Conservation (phyloP, 1,284 basidiomycete species). For the Irpex lacteus region DNA sequence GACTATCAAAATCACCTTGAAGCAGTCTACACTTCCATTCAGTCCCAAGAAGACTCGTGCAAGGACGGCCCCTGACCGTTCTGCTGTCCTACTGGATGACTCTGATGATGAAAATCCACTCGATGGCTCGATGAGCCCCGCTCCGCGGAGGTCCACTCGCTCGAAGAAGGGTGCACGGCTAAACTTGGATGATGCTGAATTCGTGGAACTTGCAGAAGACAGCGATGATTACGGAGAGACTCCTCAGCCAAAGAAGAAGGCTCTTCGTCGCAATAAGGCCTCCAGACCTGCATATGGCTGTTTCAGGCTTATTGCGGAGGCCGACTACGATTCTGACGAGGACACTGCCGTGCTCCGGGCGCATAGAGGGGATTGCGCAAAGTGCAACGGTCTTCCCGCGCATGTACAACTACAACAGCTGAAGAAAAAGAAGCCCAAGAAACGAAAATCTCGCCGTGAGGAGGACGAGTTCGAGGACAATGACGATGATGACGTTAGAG, state of each 20-base stretch:
- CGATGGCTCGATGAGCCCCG: not conserved
- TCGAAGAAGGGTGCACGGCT: slow-evolving; percentile 24
- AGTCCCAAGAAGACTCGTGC: slow-evolving; percentile 60
- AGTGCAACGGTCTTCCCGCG: slow-evolving; percentile 59
- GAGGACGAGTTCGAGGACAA: slow-evolving; percentile 45
- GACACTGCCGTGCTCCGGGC: slow-evolving; percentile 49
- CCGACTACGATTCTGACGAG: slow-evolving; percentile 59
- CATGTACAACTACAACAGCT: slow-evolving; percentile 46
- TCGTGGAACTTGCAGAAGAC: slow-evolving; percentile 25
- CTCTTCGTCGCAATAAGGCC: slow-evolving; percentile 35
- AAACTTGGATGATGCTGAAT: slow-evolving; percentile 29
- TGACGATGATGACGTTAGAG: slow-evolving; percentile 53
- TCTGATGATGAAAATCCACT: slow-evolving; percentile 37
- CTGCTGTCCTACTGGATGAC: slow-evolving; percentile 33
- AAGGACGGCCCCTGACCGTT: slow-evolving; percentile 18
- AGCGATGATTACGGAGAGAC: slow-evolving; percentile 23
- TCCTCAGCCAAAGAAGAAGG: slow-evolving; percentile 22
- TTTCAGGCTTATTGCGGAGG: slow-evolving; percentile 55
- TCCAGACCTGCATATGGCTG: slow-evolving; percentile 64
- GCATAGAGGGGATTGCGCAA: slow-evolving; percentile 69
- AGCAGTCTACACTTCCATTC: slow-evolving; percentile 43
- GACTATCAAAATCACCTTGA: slow-evolving; percentile 15
- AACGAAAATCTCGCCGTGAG: slow-evolving; percentile 19
- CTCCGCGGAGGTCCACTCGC: slow-evolving; percentile 24
- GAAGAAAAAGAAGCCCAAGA: slow-evolving; percentile 34